phyloP scores from a whole-genome alignment of 805 yeast species.

The Clavispora vitiphila region DNA sequence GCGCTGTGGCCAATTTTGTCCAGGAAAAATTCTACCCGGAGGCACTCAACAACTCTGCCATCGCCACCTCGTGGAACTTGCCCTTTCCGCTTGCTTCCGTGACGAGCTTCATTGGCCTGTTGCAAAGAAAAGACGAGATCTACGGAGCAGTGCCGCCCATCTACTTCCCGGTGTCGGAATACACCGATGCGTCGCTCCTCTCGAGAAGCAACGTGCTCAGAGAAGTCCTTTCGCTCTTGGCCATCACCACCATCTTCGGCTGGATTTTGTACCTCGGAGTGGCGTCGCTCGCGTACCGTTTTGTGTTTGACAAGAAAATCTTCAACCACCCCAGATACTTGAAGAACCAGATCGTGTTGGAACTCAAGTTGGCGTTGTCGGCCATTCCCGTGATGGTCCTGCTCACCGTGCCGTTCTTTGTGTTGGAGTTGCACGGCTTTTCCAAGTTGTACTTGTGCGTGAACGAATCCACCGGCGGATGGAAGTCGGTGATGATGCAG shows the following conservation, averaged over 20 bases:
- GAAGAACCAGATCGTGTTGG: constrained; percentile 87
- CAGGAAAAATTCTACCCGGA: constrained; percentile 1
- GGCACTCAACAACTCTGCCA: constrained; percentile 7
- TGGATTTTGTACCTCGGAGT: constrained; percentile 72
- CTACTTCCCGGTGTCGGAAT: constrained; percentile 50
- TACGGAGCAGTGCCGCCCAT: constrained; percentile 65
- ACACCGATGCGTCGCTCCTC: constrained; percentile 62
- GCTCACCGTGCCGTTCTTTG: constrained; percentile 86
- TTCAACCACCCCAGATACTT: constrained; percentile 95
- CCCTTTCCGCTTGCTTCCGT: constrained; percentile 13
- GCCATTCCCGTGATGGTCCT: constrained; percentile 89
- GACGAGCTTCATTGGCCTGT: constrained; percentile 13
- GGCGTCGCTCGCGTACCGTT: constrained; percentile 71
- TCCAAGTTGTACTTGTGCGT: constrained; percentile 71
- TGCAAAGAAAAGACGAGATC: constrained; percentile 35
- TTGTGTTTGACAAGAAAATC: constrained; percentile 80
- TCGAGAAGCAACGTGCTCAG: constrained; percentile 70
- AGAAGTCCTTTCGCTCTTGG: constrained; percentile 60
- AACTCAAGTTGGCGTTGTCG: constrained; percentile 68
- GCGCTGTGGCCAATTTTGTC: constrained; percentile 31
- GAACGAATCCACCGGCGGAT: constrained; percentile 60
- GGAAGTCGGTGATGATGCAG: constrained; percentile 61
- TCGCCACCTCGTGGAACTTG: constrained; percentile 6
- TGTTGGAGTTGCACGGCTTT: constrained; percentile 77
- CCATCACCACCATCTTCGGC: constrained; percentile 77